Conservation (phyloP, 2,329 filamentous ascomycete genomes). For the Botryosphaeria dothidea region DNA sequence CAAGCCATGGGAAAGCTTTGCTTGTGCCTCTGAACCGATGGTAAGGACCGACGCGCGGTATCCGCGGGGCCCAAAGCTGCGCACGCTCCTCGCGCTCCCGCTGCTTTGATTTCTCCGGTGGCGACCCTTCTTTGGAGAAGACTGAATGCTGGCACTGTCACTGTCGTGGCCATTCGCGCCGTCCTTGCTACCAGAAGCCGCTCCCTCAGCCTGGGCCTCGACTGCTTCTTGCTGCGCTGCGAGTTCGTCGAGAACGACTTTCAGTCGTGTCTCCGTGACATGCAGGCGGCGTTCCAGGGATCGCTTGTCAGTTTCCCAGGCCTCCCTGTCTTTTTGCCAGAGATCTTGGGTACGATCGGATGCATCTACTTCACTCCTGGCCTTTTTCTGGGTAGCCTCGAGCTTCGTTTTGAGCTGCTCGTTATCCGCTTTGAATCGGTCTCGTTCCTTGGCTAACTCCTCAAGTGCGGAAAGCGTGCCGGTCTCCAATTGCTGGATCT, state of each 20-base stretch:
- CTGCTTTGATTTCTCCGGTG: conserved; percentile 40
- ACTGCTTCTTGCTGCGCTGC: conserved; percentile 62
- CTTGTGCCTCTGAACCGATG: conserved; percentile 53
- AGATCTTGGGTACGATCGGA: conserved; percentile 73
- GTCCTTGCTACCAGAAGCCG: conserved; percentile 61
- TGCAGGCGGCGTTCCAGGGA: conserved; percentile 83
- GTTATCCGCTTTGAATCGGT: conserved; percentile 74
- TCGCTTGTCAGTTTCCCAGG: conserved; percentile 81
- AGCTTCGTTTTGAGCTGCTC: conserved; percentile 75
- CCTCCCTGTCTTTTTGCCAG: conserved; percentile 81
- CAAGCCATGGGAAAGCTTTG: conserved; percentile 61
- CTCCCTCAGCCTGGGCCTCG: conserved; percentile 58
- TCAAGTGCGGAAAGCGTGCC: conserved; percentile 83
- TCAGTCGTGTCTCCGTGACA: conserved; percentile 84
- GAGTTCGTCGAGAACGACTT: conserved; percentile 82
- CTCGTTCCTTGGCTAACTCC: conserved; percentile 80
- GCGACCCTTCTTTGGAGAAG: conserved; percentile 55
- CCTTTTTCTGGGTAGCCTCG: conserved; percentile 74
- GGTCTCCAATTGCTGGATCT: conserved; percentile 82
- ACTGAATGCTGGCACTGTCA: conserved; percentile 67
- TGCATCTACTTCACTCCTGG: conserved; percentile 79
- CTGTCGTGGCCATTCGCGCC: conserved; percentile 56
- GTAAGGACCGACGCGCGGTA: conserved; percentile 73
- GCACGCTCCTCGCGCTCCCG: conserved; percentile 55
- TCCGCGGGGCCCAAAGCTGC: conserved; percentile 38